Evolutionary conservation across 179 eudicot genomes (phyloP).

Genomic region (Actinidia polygama): DNA sequence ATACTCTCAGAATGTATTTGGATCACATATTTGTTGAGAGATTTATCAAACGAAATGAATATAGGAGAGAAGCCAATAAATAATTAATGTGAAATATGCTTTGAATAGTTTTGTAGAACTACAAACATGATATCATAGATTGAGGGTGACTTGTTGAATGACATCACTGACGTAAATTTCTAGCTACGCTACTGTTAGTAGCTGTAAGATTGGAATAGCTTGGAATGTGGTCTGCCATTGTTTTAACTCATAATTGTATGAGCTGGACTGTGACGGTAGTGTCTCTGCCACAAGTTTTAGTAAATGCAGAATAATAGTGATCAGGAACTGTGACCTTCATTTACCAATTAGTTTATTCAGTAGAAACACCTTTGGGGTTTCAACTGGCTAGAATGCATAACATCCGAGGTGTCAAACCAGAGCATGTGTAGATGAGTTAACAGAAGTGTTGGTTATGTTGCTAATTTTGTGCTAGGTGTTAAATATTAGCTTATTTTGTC

Average conservation of each 20-base stretch:
- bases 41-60: no score
- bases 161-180: no score
- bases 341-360: background rate
- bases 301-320: background rate
- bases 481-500: no score
- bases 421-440: background rate
- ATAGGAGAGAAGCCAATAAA: no score
- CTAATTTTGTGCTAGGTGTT: background rate
- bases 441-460: background rate
- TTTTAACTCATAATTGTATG: background rate
- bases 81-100: no score
- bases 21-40: no score
- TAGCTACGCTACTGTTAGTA: no score
- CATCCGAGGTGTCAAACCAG: slow-evolving; percentile 13
- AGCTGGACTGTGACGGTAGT: background rate
- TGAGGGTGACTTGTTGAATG: no score
- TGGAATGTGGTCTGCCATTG: background rate
- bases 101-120: no score
- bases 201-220: background rate
- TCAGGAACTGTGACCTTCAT: background rate
- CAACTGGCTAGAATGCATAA: background rate
- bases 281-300: background rate
- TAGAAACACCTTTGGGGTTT: background rate
- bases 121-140: no score
- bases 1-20: no score